Conservation (phyloP, 208 protist genomes). For the Polymyxa betae region DNA sequence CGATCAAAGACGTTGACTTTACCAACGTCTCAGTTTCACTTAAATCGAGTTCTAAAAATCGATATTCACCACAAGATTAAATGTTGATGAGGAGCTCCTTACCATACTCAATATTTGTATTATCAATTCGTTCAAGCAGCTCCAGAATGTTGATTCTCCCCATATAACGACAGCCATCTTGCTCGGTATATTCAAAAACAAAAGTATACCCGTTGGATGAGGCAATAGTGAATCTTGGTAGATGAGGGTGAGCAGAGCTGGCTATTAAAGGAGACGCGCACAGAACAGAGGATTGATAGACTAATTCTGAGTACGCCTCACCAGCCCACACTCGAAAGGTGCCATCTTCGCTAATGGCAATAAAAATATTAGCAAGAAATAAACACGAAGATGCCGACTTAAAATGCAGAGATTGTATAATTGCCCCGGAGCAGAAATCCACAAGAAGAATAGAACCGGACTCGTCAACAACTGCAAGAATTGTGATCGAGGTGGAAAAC, state of each 20-base stretch:
- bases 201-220: not conserved
- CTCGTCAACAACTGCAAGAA: not conserved
- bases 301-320: not conserved
- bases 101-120: no score
- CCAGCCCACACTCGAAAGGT: not conserved
- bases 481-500: not conserved
- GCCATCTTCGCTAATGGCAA: not conserved
- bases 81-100: not conserved
- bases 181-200: not conserved
- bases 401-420: not conserved
- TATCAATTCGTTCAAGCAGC: no score
- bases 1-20: not conserved
- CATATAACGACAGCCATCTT: not conserved
- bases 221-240: not conserved
- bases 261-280: not conserved
- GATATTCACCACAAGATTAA: not conserved
- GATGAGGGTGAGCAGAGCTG: not conserved
- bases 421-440: not conserved
- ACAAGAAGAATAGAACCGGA: not conserved
- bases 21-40: not conserved
- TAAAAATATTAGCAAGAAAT: not conserved
- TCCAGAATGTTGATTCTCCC: not conserved
- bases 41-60: not conserved
- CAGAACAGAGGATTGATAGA: not conserved
- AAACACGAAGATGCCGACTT: not conserved